Percentiles rank a stretch among this genome's conserved stretches.
Evolutionary conservation across 495 filamentous ascomycete species (phyloP).

Genomic region (Stereocaulon alpinum): DNA sequence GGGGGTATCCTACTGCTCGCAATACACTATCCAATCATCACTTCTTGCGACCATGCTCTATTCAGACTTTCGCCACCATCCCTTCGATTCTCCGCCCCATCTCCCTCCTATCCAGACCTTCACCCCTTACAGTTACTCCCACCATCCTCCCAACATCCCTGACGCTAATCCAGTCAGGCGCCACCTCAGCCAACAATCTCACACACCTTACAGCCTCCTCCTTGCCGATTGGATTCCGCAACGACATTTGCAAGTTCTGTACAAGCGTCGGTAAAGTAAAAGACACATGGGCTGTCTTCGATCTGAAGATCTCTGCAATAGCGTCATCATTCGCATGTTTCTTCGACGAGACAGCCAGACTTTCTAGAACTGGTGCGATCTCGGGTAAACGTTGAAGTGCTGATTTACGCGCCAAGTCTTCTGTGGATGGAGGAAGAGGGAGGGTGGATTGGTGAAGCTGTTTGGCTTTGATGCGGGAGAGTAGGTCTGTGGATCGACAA

Average conservation of each 20-base stretch:
- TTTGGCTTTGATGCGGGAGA: conserved; percentile 55
- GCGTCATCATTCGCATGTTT: conserved; percentile 13
- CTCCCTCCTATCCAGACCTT: conserved; percentile 30
- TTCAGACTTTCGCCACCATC: conserved; percentile 24
- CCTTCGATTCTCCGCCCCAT: conserved; percentile 35
- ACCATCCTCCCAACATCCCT: conserved; percentile 44
- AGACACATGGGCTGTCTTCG: conserved; percentile 30
- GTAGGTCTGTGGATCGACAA: conserved; percentile 27
- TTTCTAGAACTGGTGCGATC: conserved; percentile 47
- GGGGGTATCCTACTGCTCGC: background rate
- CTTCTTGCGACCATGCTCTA: background rate
- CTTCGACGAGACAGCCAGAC: conserved; percentile 39
- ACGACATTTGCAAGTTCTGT: conserved; percentile 48
- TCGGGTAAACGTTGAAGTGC: conserved; percentile 53
- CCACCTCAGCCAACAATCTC: conserved; percentile 51
- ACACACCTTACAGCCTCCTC: conserved; percentile 49
- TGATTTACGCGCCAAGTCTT: conserved; percentile 42
- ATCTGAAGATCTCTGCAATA: conserved; percentile 18
- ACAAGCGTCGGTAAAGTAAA: conserved; percentile 53
- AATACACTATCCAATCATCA: conserved; percentile 3
- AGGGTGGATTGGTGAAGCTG: conserved; percentile 36
- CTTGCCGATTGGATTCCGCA: conserved; percentile 48
- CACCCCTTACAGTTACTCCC: conserved; percentile 47
- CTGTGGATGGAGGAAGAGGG: conserved; percentile 31
- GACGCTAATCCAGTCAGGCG: conserved; percentile 51